Conservation (phyloP, 1,139 yeast species). For the Candida sp. region DNA sequence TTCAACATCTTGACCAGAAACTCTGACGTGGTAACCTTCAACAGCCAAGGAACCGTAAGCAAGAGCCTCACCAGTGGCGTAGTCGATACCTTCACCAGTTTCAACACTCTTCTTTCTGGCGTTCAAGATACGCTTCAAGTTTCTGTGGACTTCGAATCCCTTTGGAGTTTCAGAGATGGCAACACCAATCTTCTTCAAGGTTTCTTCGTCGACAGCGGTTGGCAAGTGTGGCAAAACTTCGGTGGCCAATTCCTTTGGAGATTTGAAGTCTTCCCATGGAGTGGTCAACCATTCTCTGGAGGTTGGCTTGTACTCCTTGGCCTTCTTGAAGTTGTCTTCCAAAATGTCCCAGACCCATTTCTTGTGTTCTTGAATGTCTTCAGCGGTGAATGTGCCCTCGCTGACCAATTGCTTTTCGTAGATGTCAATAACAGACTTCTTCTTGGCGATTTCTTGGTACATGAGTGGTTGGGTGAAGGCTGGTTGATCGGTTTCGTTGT, state of each 20-base stretch:
- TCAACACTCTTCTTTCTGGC: slow-evolving; percentile 88
- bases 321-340: slow-evolving; percentile 86
- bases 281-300: slow-evolving; percentile 98
- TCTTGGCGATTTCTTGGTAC: slow-evolving; percentile 91
- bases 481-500: slow-evolving; percentile 99
- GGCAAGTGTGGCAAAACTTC: slow-evolving; percentile 97
- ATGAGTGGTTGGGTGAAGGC: slow-evolving; percentile 97
- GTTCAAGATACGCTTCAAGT: slow-evolving; percentile 92
- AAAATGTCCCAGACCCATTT: slow-evolving; percentile 97
- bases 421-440: slow-evolving; percentile 86
- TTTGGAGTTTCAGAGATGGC: slow-evolving; percentile 85
- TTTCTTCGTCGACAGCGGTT: slow-evolving; percentile 81
- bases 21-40: slow-evolving; percentile 97
- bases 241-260: slow-evolving; percentile 96
- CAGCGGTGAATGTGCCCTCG: slow-evolving; percentile 89
- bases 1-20: slow-evolving; percentile 99
- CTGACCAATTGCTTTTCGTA: slow-evolving; percentile 79
- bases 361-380: slow-evolving; percentile 95
- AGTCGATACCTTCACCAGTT: slow-evolving; percentile 93
- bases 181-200: slow-evolving; percentile 78
- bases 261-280: slow-evolving; percentile 99
- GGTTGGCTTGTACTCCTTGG: slow-evolving; percentile 91
- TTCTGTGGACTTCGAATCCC: slow-evolving; percentile 91
- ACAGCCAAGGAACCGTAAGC: slow-evolving; percentile 92
- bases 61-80: slow-evolving; percentile 95